These are phyloP conservation scores for Botrytis fabae DNA, from an alignment of 2,329 filamentous ascomycete genomes.

Conservation along the genomic window DNA sequence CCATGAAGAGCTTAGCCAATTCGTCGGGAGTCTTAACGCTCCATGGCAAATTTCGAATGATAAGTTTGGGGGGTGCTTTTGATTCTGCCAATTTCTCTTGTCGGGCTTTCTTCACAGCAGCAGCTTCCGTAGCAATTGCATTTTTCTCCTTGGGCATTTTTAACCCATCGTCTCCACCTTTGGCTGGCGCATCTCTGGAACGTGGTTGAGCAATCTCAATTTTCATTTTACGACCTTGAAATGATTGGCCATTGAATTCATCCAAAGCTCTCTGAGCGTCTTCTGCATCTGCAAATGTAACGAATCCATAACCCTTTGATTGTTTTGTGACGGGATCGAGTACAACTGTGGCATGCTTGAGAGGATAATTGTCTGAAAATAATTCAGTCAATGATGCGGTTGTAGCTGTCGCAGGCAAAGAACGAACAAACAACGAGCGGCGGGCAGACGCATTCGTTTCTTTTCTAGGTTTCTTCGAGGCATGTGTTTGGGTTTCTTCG, in stretches of 20 bases:
- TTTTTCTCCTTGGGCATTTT: constrained; percentile 37
- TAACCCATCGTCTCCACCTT: constrained; percentile 43
- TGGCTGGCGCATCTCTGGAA: constrained; percentile 63
- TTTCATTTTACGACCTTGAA: constrained; percentile 79
- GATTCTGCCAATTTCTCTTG: constrained; percentile 61
- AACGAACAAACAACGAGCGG: constrained; percentile 86
- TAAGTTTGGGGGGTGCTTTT: constrained; percentile 69
- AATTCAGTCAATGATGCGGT: constrained; percentile 80
- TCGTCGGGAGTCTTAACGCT: constrained; percentile 86
- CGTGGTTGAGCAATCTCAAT: constrained; percentile 87
- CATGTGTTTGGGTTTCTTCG: constrained; percentile 34
- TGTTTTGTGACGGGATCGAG: constrained; percentile 80
- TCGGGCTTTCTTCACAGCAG: constrained; percentile 52
- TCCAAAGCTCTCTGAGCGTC: constrained; percentile 80
- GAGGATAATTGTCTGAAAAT: constrained; percentile 91
- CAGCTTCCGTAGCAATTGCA: constrained; percentile 42
- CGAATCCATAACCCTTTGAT: constrained; percentile 92
- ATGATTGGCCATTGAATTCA: constrained; percentile 74
- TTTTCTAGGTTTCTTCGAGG: constrained; percentile 57
- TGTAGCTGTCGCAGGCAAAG: constrained; percentile 74
- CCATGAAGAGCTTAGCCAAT: constrained; percentile 74
- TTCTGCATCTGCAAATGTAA: constrained; percentile 91
- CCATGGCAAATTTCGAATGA: constrained; percentile 94
- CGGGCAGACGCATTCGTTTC: constrained; percentile 52
- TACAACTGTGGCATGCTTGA: constrained; percentile 96